Evolutionary conservation across 164 flowering plant species (phyloP).

Genomic region (Litsea cubeba): DNA sequence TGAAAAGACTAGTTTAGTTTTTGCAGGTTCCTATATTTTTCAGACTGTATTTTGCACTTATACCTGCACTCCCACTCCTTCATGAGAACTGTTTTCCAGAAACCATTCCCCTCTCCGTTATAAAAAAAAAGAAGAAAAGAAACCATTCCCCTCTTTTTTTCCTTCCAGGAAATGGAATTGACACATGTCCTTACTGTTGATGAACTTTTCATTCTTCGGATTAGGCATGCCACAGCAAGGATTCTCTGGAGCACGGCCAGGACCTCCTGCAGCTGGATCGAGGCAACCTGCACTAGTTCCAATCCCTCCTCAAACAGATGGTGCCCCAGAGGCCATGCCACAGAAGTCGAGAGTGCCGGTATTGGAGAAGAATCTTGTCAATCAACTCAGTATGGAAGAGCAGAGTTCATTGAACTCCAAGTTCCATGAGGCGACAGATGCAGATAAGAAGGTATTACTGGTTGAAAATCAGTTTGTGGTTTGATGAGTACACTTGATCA

Average conservation of each 20-base stretch:
- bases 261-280: constrained; percentile 31
- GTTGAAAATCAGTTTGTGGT: background rate
- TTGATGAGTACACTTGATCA: background rate
- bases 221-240: constrained; percentile 57
- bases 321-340: constrained; percentile 31
- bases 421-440: constrained; percentile 73
- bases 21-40: too few relatives aligned
- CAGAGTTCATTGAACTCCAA: constrained; percentile 65
- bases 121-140: too few relatives aligned
- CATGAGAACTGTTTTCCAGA: too few relatives aligned
- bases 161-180: too few relatives aligned
- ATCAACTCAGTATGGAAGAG: constrained; percentile 85
- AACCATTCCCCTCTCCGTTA: too few relatives aligned
- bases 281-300: constrained; percentile 49
- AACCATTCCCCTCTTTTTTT: too few relatives aligned
- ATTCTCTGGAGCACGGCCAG: constrained; percentile 40
- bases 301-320: constrained; percentile 34
- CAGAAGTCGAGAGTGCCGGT: constrained; percentile 73
- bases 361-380: constrained; percentile 73
- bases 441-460: constrained; percentile 61
- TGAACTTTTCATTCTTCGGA: constrained; percentile 2
- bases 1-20: too few relatives aligned
- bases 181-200: background rate
- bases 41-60: too few relatives aligned
- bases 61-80: too few relatives aligned